phyloP scores from a whole-genome alignment of 257 asterid genomes.

The Solanum peruvianum region DNA sequence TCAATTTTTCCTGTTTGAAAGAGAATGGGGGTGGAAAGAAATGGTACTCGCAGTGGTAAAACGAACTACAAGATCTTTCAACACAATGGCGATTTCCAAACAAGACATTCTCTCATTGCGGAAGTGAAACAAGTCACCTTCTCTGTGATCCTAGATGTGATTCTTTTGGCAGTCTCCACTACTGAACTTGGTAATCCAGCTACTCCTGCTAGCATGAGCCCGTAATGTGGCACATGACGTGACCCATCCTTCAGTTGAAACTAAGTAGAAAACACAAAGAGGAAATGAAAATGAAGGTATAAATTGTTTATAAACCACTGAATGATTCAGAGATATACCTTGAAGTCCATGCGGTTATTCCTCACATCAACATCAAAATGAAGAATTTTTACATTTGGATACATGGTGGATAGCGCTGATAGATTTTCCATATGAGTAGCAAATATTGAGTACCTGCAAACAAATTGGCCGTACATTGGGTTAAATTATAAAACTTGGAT shows the following conservation, averaged over 20 bases:
- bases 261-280: slow-evolving; percentile 22
- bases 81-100: background rate
- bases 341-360: slow-evolving; percentile 86
- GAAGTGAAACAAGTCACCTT: slow-evolving; percentile 29
- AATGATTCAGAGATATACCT: slow-evolving; percentile 29
- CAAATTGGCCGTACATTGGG: background rate
- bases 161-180: slow-evolving; percentile 55
- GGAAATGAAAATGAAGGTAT: background rate
- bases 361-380: slow-evolving; percentile 76
- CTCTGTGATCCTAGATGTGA: slow-evolving; percentile 56
- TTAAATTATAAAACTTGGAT: background rate
- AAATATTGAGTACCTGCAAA: slow-evolving; percentile 72
- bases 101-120: background rate
- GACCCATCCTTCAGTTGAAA: slow-evolving; percentile 89
- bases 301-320: background rate
- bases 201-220: slow-evolving; percentile 87
- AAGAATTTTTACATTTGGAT: slow-evolving; percentile 86
- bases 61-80: background rate
- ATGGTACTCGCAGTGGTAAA: background rate
- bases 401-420: slow-evolving; percentile 71
- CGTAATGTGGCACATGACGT: slow-evolving; percentile 75
- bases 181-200: slow-evolving; percentile 87
- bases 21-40: background rate
- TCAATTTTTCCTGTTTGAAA: background rate
- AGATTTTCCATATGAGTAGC: slow-evolving; percentile 93